A percentile compares a stretch with the other conserved stretches of the same genome.
Evolutionary conservation across 192 early-diverging fungal species (phyloP).

Genomic region (Polychytrium aggregatum): DNA sequence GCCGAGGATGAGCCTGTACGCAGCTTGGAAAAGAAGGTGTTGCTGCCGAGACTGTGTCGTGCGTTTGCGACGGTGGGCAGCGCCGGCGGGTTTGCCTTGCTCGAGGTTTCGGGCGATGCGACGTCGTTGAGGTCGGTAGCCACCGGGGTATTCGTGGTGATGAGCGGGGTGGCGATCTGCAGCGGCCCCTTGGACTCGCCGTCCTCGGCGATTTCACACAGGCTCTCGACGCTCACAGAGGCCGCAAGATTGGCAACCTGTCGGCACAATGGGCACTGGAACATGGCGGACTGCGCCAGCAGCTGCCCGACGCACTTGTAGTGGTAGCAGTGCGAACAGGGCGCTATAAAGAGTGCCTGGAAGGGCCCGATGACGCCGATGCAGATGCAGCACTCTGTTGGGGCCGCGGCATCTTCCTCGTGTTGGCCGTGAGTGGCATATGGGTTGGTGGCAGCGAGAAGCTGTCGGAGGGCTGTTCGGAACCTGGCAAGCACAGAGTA

Average conservation of each 20-base stretch:
- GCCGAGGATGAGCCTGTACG: too few relatives aligned
- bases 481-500: slow-evolving; percentile 20
- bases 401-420: slow-evolving; percentile 21
- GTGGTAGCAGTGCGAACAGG: slow-evolving; percentile 55
- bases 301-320: slow-evolving; percentile 45
- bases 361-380: slow-evolving; percentile 38
- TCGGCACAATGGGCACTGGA: slow-evolving; percentile 51
- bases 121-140: too few relatives aligned
- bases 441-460: slow-evolving; percentile 43
- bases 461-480: slow-evolving; percentile 30
- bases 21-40: too few relatives aligned
- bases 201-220: too few relatives aligned
- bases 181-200: too few relatives aligned
- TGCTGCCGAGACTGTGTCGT: too few relatives aligned
- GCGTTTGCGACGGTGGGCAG: too few relatives aligned
- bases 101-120: too few relatives aligned
- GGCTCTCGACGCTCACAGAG: slow-evolving; percentile 31
- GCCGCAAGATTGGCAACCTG: slow-evolving; percentile 52
- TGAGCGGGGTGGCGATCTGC: too few relatives aligned
- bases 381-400: slow-evolving; percentile 53
- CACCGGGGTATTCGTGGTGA: too few relatives aligned
- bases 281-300: slow-evolving; percentile 39
- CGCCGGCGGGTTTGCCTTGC: too few relatives aligned
- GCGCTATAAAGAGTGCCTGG: slow-evolving; percentile 50
- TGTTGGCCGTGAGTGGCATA: slow-evolving; percentile 17